Base-by-base conservation (phyloP, 2,329 filamentous ascomycete genomes). In the Metarhizium humberi region DNA sequence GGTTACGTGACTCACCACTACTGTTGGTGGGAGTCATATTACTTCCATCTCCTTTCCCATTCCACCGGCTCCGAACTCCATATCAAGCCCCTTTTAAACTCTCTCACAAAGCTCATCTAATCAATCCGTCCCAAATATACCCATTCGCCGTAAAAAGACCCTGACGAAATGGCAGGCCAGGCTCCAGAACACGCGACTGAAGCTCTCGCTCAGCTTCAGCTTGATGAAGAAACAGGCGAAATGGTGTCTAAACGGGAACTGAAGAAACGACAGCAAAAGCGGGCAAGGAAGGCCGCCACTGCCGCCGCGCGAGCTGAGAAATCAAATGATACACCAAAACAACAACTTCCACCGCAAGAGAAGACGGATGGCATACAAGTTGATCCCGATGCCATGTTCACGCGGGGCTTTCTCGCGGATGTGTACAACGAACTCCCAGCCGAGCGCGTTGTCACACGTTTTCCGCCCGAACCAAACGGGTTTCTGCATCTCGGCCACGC, bases 401-500 rank as follows among this genome's bases (percentile, higher is more conserved):
- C 88, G 72, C 80, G 84, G 65, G 88, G 88, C 43, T 92, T 90
- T 73, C 78, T 92, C 38, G 76, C 79, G 50, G 82, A 25, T 25
- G 25, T 25, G 25, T 25, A 25, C 25, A 25, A 25, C 25, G 25
- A 25, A 4, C 25, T 25, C 25, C 25, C 25, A 4, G 25, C 25
- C 25, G 25, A 25, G 25, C 25, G 4, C 25, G 25, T 25, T 25
- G 25, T 25, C 25, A 25, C 87, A 3, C 83, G 88, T 61, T 92
- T 92, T 66, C 88, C 88, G 3, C 88, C 88, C 20, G 88, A 92
- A 72, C 25, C 25, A 25, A 97, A 97, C 69, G 94, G 92, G 54
- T 96, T 87, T 69, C 80, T 96, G 8, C 92, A 96, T 67, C 87
- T 97, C 62, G 92, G 92, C 20, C 92, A 97, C 68, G 88, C 88